These are phyloP conservation scores for Arthroderma sp. DNA, from an alignment of 2,329 filamentous ascomycete species.

Conservation along the genomic window DNA sequence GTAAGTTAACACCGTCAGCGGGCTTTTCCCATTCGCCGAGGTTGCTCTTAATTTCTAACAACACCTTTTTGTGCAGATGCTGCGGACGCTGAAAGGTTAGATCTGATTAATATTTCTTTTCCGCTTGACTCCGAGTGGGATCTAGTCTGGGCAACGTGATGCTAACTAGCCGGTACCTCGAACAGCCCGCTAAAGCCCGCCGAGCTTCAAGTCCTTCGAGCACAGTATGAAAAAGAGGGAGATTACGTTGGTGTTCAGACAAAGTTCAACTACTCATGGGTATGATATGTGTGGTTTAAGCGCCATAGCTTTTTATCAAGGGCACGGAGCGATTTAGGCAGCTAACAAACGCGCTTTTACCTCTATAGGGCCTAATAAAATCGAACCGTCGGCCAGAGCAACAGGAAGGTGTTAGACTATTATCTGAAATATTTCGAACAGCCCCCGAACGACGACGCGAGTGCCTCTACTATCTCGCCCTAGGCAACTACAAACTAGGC, in stretches of 20 bases:
- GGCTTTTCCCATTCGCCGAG: neutral
- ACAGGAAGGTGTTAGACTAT: slow-evolving; percentile 82
- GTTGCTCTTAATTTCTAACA: slow-evolving; percentile 10
- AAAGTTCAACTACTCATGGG: slow-evolving; percentile 99
- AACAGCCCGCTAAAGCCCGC: slow-evolving; percentile 72
- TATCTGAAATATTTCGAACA: slow-evolving; percentile 92
- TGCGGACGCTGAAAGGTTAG: slow-evolving; percentile 87
- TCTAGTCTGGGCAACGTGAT: neutral
- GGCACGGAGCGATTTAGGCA: neutral
- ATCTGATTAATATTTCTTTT: slow-evolving; percentile 6
- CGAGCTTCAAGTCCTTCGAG: slow-evolving; percentile 81
- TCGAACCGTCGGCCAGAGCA: slow-evolving; percentile 73
- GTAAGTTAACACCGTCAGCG: slow-evolving; percentile 22
- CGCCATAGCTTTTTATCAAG: neutral
- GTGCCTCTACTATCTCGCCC: slow-evolving; percentile 93
- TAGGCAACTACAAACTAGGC: slow-evolving; percentile 95
- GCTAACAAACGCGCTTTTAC: neutral
- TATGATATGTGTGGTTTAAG: slow-evolving; percentile 31
- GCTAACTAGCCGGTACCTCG: neutral
- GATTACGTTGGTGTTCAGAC: slow-evolving; percentile 95
- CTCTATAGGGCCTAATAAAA: slow-evolving; percentile 75
- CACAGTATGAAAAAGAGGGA: slow-evolving; percentile 95
- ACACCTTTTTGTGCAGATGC: slow-evolving; percentile 52
- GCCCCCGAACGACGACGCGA: slow-evolving; percentile 87
- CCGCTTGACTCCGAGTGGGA: neutral